Evolutionary conservation across 2,329 filamentous ascomycete species (phyloP), one percentile per base, ranked within the genome.

Genomic region (Rhexocercosporidium sp.): DNA sequence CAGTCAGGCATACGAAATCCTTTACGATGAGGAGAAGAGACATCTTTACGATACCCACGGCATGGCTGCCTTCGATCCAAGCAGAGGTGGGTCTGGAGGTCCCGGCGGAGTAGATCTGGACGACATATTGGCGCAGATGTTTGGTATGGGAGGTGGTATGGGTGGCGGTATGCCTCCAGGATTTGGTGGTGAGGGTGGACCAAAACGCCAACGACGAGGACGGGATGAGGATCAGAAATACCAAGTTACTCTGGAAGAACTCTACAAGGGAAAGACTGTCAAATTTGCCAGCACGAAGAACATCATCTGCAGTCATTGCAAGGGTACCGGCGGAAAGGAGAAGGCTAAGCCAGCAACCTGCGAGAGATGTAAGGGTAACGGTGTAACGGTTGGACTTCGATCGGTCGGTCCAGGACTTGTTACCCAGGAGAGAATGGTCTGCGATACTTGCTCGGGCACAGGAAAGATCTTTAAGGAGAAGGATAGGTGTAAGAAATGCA

Each of bases 401-500:
- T 92, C 94, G 76, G 87, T 98, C 70, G 95, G 94, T 0, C 93
- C 94, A 22, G 94, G 94, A 67, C 84, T 97, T 78, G 89, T 96
- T 70, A 92, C 93, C 34, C 91, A 93, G 75, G 90, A 93, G 75
- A 88, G 90, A 7, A 88, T 94, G 44, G 80, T 90, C 41, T 99
- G 96, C 80, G 90, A 91, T 75, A 90, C 91, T 75, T 99, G 96
- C 81, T 86, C 90, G 68, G 95, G 94, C 39, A 87, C 89, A n/a
- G 96, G 96, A 6, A 89, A 90, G 76, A 89, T 94, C 76, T 97
- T 90, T 82, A 95, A 95, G 80, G 93, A 97, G 77, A 98, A 98
- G 84, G 96, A 99, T 77, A 93, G 93, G 78, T 99, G 96, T 85
- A 97, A 97, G 85, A 97, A 96, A 84, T 99, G 96, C 88, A 98